phyloP scores from a whole-genome alignment of 2,329 filamentous ascomycete species.

The Fusarium miscanthi region DNA sequence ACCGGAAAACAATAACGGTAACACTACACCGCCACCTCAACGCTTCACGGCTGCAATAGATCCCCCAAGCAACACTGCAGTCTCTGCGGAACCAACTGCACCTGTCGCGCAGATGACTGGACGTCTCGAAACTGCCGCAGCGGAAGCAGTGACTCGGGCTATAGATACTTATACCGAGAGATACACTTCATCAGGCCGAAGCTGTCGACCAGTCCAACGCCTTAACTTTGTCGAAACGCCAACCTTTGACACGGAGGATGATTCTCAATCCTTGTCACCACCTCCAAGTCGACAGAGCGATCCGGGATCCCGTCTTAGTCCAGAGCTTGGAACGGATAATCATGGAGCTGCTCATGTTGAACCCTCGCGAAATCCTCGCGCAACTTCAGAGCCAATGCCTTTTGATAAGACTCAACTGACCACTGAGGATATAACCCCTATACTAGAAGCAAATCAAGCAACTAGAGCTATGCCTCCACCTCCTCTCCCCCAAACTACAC shows the following conservation, averaged over 20 bases:
- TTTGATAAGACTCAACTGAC: neutral
- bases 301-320: neutral
- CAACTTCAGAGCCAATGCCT: rapidly evolving
- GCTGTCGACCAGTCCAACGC: neutral
- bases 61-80: rapidly evolving
- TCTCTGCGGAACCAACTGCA: rapidly evolving
- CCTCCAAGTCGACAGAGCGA: neutral
- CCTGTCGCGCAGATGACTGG: neutral
- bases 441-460: neutral
- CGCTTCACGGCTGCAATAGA: neutral
- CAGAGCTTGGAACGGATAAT: neutral
- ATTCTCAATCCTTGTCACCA: neutral
- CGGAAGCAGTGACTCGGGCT: rapidly evolving
- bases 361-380: rapidly evolving
- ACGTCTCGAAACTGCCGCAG: rapidly evolving
- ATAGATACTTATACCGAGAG: neutral
- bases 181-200: neutral
- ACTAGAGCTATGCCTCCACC: conserved; percentile 2
- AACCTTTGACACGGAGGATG: neutral
- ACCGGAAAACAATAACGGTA: rapidly evolving
- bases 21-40: neutral
- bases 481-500: neutral
- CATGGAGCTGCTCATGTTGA: rapidly evolving
- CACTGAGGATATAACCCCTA: neutral
- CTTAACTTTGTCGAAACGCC: neutral